Conservation (phyloP, 148 eudicot species). For the Chenopodium suecicum region DNA sequence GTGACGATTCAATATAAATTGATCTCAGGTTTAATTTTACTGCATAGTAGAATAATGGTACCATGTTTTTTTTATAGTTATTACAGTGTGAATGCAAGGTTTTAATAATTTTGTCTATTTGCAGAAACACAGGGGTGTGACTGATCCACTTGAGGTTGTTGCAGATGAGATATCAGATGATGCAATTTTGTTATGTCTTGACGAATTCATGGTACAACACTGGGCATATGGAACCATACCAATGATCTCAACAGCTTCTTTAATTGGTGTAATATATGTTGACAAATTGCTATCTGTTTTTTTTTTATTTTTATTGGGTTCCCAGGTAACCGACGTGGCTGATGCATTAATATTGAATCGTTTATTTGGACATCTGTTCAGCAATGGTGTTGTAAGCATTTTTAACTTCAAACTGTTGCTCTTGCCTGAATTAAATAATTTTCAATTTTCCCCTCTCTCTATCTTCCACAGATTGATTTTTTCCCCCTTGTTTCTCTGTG, state of each 20-base stretch:
- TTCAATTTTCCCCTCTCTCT: background rate
- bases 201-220: slow-evolving; percentile 51
- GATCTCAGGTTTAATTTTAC: background rate
- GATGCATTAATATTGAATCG: slow-evolving; percentile 91
- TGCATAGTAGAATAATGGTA: too few species aligned
- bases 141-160: slow-evolving; percentile 91
- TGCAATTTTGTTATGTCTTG: slow-evolving; percentile 82
- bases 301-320: background rate
- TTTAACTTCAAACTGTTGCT: background rate
- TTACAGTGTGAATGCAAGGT: background rate
- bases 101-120: slow-evolving; percentile 18
- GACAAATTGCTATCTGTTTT: background rate
- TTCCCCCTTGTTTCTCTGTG: slow-evolving; percentile 6
- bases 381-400: slow-evolving; percentile 68
- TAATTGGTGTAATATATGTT: background rate
- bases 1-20: background rate
- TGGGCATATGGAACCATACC: background rate
- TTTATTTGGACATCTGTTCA: slow-evolving; percentile 69
- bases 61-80: background rate
- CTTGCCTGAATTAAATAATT: background rate
- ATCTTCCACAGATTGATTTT: background rate
- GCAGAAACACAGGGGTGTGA: slow-evolving; percentile 82
- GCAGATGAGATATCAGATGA: slow-evolving; percentile 85
- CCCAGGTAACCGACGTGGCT: slow-evolving; percentile 89
- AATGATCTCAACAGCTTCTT: background rate